These are phyloP conservation scores for Gamarada debralockiae DNA, from an alignment of 495 filamentous ascomycete species.

Conservation along the genomic window DNA sequence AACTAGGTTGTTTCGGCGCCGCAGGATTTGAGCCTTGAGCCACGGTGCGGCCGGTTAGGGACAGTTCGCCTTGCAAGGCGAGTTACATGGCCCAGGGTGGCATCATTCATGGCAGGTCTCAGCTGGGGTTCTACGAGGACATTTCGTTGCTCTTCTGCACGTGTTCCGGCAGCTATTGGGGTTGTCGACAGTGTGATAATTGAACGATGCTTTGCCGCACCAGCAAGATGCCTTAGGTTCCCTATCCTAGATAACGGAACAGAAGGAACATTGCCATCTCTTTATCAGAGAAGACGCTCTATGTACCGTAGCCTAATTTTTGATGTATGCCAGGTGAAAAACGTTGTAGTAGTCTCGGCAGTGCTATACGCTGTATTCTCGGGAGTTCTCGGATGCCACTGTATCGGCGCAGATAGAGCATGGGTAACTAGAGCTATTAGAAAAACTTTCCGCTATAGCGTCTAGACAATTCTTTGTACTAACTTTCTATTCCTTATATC, in stretches of 20 bases:
- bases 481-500: conserved; percentile 15
- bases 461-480: neutral
- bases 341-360: conserved; percentile 6
- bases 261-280: conserved; percentile 14
- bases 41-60: neutral
- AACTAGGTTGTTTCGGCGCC: no score
- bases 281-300: no score
- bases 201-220: conserved; percentile 4
- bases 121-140: neutral
- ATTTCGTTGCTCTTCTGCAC: neutral
- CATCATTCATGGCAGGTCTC: neutral
- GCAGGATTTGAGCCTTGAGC: no score
- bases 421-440: conserved; percentile 5
- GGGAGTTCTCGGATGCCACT: neutral
- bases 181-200: neutral
- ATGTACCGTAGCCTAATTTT: neutral
- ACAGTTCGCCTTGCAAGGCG: neutral
- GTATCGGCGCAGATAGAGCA: conserved; percentile 11
- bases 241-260: neutral
- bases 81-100: conserved; percentile 12
- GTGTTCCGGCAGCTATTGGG: conserved; percentile 4
- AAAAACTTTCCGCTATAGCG: neutral
- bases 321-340: conserved; percentile 11
- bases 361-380: conserved; percentile 11
- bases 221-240: neutral